Evolutionary conservation across 1,284 basidiomycete genomes (phyloP).

Genomic region (Fomitopsis schrenkii): DNA sequence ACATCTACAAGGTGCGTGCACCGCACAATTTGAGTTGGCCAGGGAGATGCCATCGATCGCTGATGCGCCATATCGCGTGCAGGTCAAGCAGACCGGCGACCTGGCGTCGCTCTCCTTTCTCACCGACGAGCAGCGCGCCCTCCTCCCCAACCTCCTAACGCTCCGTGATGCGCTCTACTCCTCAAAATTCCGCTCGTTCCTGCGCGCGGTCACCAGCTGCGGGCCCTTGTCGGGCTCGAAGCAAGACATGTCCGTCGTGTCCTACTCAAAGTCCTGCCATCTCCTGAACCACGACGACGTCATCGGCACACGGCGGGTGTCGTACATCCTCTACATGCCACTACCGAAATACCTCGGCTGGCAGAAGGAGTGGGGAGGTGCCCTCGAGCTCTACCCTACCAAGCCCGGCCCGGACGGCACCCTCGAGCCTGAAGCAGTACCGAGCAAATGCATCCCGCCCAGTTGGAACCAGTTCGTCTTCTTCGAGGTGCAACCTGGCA

Average conservation of each 20-base stretch:
- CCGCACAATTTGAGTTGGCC: not conserved
- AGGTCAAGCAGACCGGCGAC: conserved; percentile 98
- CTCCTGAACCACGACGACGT: conserved; percentile 98
- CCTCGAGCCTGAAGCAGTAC: conserved; percentile 60
- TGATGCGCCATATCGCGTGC: not conserved
- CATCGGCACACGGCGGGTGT: conserved; percentile 92
- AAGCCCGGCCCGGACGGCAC: conserved; percentile 42
- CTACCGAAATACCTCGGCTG: conserved; percentile 69
- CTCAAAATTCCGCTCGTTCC: conserved; percentile 75
- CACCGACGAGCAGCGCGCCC: conserved; percentile 67
- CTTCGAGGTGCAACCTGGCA: conserved; percentile 87
- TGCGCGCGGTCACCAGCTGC: conserved; percentile 89
- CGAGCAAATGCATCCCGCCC: conserved; percentile 65
- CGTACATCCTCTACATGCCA: conserved; percentile 97
- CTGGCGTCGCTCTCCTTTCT: conserved; percentile 91
- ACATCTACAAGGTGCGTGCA: conserved; percentile 88
- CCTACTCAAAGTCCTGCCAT: conserved; percentile 90
- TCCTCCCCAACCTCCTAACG: conserved; percentile 74
- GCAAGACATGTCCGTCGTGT: conserved; percentile 95
- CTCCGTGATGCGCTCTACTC: conserved; percentile 96
- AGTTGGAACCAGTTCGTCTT: conserved; percentile 98
- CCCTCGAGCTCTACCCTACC: conserved; percentile 91
- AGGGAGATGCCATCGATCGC: not conserved
- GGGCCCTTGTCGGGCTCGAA: conserved; percentile 89
- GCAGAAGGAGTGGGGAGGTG: conserved; percentile 88